Base-by-base conservation (phyloP, 352 stramenopile species). In the Phytophthora rubi region DNA sequence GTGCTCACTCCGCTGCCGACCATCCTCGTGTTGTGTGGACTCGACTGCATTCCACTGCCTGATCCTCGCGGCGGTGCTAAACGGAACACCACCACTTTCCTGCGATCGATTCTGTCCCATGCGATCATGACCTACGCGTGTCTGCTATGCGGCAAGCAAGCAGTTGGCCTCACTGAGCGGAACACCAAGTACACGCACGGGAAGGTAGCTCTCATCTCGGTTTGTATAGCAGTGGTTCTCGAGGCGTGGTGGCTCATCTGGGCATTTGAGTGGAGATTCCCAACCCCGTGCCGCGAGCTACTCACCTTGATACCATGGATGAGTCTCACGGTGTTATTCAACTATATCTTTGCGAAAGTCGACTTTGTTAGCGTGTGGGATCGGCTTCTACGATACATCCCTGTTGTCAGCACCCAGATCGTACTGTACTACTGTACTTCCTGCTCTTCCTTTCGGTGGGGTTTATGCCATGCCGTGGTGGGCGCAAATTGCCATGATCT, bases 391-490 rank as follows among this genome's bases (percentile, higher is more conserved):
- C 39, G 32, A 26, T 78, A 75, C 18, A 26, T 67, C 13, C 66
- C 61, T 4, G 57, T 72, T 1, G 44, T 78, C 1, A 26, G 52
- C 2, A 55, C 62, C 10, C 71, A 78, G 26, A 23, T 70, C 12
- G 15, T 60, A 16, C 23, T 75, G 21, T 59, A 69, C 48, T n/a
- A n/a, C n/a, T n/a, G n/a, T 62, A 68, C 42, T 69, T 78, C n/a
- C 53, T 75, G 45, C 32, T 66, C 15, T 64, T 65, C 15, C 42
- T 71, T 15, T 65, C 53, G 26, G 57, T 71, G 6, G 65, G 56
- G 4, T 56, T 78, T 44, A 42, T 51, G 16, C 8, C 2, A 15
- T 65, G 6, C 63, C 63, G 4, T 70, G 52, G 45, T 33, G 37
- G 47, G 62, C 42, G 2, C 71, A 75, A 26, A 42, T 72, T n/a